Evolutionary conservation across 2,329 filamentous ascomycete genomes (phyloP), one percentile per base, ranked within the genome.

Genomic region (Alternaria sp.): DNA sequence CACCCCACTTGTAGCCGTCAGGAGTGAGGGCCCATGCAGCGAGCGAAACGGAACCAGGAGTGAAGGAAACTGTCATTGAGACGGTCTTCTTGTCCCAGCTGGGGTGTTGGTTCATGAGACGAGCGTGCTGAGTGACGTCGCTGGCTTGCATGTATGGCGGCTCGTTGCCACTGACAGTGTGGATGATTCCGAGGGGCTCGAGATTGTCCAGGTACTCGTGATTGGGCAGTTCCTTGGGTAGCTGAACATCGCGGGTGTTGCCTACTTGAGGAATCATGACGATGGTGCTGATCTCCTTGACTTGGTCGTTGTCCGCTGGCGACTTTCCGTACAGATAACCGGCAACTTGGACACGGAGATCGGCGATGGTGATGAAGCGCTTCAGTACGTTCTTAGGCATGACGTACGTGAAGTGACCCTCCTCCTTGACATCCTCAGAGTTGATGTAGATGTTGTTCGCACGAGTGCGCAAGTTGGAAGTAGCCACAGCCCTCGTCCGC

Each of bases 331-430:
- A 99, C 1, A 99, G 87, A 79, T 97, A 99, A 1, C 94, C 96
- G 15, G 95, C 94, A 54, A 99, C 94, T 81, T 99, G 96, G 13
- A 98, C 94, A 51, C 96, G 92, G 59, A 99, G 88, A 83, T 99
- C 96, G 50, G 96, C 91, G 76, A 99, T 96, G 23, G 93, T 96
- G 83, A 99, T 98, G 85, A 99, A 99, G 69, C 93, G 92, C 86
- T 97, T 97, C 74, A 99, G 87, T 52, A 99, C 91, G 80, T 99
- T 99, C 88, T 98, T 99, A 1, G 96, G 96, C 93, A 99, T 97
- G 74, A 99, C 92, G 75, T 98, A 99, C 1, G 95, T 99, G 77
- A 92, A 91, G 74, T 90, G 87, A 43, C 94, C 93, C 64, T 97
- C 93, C 68, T 96, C 88, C 57, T 93, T 92, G 69, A 95, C 92